Base-by-base conservation (phyloP, 2,329 filamentous ascomycete genomes). In the Fusarium goolgardi region DNA sequence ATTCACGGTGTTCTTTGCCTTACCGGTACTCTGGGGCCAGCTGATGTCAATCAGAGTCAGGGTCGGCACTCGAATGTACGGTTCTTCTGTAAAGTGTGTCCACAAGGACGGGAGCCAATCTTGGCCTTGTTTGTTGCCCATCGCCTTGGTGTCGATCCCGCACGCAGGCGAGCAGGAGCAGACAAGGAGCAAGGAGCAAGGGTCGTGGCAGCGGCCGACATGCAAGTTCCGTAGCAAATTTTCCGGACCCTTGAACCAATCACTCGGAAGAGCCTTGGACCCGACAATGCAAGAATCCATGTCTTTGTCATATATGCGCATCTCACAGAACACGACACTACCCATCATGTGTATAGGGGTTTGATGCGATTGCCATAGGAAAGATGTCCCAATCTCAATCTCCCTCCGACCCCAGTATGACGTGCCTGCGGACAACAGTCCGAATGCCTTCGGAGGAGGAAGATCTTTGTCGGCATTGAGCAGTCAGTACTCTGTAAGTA, bases 121-220 rank as follows among this genome's bases (percentile, higher is more conserved):
- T 67, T 57, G 60, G 44, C 35, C 45, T 53, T 65, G 16, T 23
- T 55, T 53, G 58, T 60, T 59, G 37, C 60, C 20, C 47, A 55
- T 50, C 32, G 49, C 44, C 53, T 67, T 66, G 69, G 69, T 69
- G 60, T 62, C 70, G 70, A 72, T 72, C 64, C 58, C 51, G 56
- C 47, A 47, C 51, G 56, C 47, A 45, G 60, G 40, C 45, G 43
- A 41, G 21, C 63, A 46, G 46, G n/a, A n/a, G 25, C 9, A 25
- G 25, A 10, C 25, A 25, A 25, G n/a, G 35, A 37, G n/a, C 35
- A 37, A 39, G 25, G 25, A 25, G 39, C 65, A 50, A 55, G 64
- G 68, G 46, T 64, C 29, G 21, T 41, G 32, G 32, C 23, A 50
- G 46, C 15, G 61, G 63, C 37, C 31, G 50, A 53, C 59, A 52